phyloP scores from a whole-genome alignment of 202 grass and related monocot genomes.

The Panicum virgatum region DNA sequence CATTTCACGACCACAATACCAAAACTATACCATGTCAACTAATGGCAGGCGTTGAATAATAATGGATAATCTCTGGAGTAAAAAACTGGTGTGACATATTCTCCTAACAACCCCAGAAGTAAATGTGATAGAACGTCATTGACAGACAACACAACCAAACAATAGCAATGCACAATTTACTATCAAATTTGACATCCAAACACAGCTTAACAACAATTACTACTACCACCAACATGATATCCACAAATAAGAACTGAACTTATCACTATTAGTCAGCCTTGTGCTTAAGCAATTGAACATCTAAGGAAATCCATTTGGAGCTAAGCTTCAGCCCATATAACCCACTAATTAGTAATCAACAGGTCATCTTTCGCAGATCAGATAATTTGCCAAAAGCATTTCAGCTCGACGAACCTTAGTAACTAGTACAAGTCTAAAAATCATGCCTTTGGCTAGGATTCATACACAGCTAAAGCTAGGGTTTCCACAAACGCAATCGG shows the following conservation, averaged over 20 bases:
- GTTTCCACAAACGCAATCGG: slow-evolving; percentile 29
- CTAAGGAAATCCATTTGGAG: not conserved
- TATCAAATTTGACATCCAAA: not conserved
- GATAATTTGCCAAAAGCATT: not conserved
- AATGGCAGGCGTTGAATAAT: not conserved
- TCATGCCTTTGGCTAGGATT: not conserved
- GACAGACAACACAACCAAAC: not conserved
- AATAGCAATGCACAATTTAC: not conserved
- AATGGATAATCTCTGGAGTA: not conserved
- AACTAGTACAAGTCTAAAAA: not conserved
- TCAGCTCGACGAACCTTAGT: not conserved
- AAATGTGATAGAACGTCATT: not conserved
- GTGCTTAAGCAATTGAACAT: not conserved
- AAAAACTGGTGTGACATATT: not conserved
- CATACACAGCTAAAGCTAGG: not conserved
- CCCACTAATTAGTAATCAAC: not conserved
- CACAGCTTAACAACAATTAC: not conserved
- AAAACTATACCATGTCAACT: not conserved
- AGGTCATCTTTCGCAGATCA: not conserved
- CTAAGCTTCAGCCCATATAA: not conserved
- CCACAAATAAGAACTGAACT: not conserved
- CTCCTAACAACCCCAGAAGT: not conserved
- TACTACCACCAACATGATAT: not conserved
- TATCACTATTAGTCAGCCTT: too few species aligned
- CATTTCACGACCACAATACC: not conserved